Evolutionary conservation across 495 filamentous ascomycete genomes (phyloP), one percentile per base, ranked within the genome.

Genomic region (Rusavskia elegans): DNA sequence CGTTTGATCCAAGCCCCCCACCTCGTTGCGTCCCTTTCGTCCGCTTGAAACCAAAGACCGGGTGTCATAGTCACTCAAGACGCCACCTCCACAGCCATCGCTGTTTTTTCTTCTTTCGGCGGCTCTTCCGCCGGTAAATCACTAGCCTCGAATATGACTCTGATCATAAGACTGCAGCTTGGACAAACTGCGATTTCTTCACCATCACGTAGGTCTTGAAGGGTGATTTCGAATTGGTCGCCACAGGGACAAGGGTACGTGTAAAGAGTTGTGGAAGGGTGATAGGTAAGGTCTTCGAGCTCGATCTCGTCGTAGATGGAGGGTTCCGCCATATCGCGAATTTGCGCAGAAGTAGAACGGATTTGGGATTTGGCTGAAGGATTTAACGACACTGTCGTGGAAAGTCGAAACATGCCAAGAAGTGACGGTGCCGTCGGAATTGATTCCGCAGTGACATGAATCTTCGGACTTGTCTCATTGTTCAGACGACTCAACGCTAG

Each of bases 221-320:
- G 79, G 17, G 76, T 76, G 62, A 98, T 97, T 70, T 96, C 85
- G 71, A 98, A 98, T 36, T 87, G 82, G 70, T 98, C 92, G 66
- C 92, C 92, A 66, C 92, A 98, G 0, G 92, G 92, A 64, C 92
- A 98, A 16, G 92, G 92, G 66, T 88, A 95, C 65, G 89, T 85
- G 68, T 95, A 98, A 61, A 94, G 80, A 66, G 93, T 81, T 20
- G 87, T 72, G 3, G 74, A 74, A 23, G 81, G 68, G 66, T 98
- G 88, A 66, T 79, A 98, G 63, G 87, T 92, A 85, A 97, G 94
- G 65, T 98, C 92, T 66, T 98, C 92, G 75, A 98, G 96, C 64
- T 98, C 92, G 70, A 98, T 88, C 68, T 98, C 90, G 67, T 98
- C 92, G 73, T 98, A 98, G 61, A 95, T 84, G 52, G 83, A 79